A percentile compares a stretch with the other conserved stretches of the same genome.
phyloP scores from a whole-genome alignment of 1,284 basidiomycete genomes.

The Anthracocystis walkeri region DNA sequence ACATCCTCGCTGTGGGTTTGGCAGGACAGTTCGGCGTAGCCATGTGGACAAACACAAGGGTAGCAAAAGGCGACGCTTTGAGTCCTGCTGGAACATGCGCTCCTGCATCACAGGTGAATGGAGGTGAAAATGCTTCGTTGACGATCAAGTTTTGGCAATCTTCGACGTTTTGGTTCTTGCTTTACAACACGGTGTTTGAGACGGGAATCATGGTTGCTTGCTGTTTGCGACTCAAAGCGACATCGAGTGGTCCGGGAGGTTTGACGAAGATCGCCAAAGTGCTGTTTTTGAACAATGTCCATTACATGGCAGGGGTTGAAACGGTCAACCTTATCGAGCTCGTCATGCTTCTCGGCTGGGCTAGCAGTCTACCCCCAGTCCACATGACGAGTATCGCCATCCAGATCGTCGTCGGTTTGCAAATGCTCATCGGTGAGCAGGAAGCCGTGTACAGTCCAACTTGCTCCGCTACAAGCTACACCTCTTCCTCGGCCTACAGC shows the following conservation, averaged over 20 bases:
- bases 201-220: constrained; percentile 20
- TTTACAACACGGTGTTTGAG: constrained; percentile 47
- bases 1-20: constrained; percentile 23
- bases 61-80: constrained; percentile 33
- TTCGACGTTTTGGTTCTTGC: constrained; percentile 48
- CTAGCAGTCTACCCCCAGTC: constrained; percentile 20
- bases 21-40: constrained; percentile 25
- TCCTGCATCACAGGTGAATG: constrained; percentile 11
- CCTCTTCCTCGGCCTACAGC: constrained; percentile 9
- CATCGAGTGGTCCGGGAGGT: constrained; percentile 36
- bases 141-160: constrained; percentile 29
- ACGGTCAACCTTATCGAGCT: constrained; percentile 39
- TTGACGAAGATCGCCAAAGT: constrained; percentile 42
- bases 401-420: constrained; percentile 38
- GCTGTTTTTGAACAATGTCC: constrained; percentile 50
- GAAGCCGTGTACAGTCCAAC: constrained; percentile 45
- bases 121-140: background rate
- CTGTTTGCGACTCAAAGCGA: constrained; percentile 25
- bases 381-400: constrained; percentile 39
- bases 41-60: constrained; percentile 41
- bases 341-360: constrained; percentile 37
- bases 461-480: constrained; percentile 13
- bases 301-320: constrained; percentile 44
- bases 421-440: constrained; percentile 51
- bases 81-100: constrained; percentile 34